Evolutionary conservation across 768 basidiomycete genomes (phyloP).

Genomic region (Pleurotus tuber-regium): DNA sequence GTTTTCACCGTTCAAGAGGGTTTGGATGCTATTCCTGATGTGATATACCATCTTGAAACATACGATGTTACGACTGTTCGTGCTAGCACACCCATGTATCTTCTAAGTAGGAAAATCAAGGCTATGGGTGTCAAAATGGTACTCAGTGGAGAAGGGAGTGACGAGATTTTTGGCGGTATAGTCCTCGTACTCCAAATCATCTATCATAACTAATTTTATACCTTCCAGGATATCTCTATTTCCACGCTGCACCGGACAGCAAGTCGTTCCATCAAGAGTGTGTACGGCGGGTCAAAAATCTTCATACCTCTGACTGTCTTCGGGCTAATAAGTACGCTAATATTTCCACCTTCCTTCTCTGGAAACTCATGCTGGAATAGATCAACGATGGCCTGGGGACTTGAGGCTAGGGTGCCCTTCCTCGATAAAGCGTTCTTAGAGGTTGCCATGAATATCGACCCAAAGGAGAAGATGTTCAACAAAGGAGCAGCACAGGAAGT

Average conservation of each 20-base stretch:
- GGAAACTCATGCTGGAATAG: constrained; percentile 30
- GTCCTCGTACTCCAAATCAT: constrained; percentile 6
- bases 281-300: constrained; percentile 92
- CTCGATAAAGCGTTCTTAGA: constrained; percentile 96
- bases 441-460: constrained; percentile 86
- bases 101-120: constrained; percentile 97
- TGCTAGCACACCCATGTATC: constrained; percentile 98
- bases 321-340: constrained; percentile 91
- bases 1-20: constrained; percentile 98
- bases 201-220: constrained; percentile 5
- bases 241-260: constrained; percentile 94
- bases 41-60: constrained; percentile 97
- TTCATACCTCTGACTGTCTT: constrained; percentile 96
- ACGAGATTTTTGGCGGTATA: constrained; percentile 94
- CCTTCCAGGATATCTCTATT: constrained; percentile 95
- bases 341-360: constrained; percentile 9
- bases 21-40: constrained; percentile 93
- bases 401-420: constrained; percentile 98
- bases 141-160: constrained; percentile 93
- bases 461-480: constrained; percentile 84
- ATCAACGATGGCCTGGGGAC: constrained; percentile 99
- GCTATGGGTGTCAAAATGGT: constrained; percentile 99
- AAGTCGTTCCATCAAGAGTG: constrained; percentile 93
- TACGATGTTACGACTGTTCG: constrained; percentile 99
- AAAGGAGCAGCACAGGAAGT: constrained; percentile 73